phyloP scores from a whole-genome alignment of 2,329 filamentous ascomycete species.

The Phaeophleospora eucalypticola region DNA sequence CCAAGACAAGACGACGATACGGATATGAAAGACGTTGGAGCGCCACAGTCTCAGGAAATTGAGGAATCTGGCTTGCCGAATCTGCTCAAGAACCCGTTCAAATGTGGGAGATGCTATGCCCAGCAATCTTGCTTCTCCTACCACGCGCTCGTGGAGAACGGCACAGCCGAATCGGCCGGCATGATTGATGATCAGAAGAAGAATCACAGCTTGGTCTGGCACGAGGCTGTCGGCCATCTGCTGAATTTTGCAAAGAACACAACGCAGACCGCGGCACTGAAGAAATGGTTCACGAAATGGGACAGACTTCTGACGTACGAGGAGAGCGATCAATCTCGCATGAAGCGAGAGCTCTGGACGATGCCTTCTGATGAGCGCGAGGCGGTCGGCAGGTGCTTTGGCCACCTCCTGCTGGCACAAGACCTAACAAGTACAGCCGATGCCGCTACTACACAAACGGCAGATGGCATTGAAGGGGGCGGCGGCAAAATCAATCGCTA shows the following conservation, averaged over 20 bases:
- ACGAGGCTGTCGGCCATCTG: constrained; percentile 60
- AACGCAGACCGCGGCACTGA: constrained; percentile 56
- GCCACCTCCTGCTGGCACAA: constrained; percentile 72
- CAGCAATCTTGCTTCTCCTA: constrained; percentile 90
- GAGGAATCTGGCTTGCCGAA: constrained; percentile 66
- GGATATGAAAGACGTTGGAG: neutral
- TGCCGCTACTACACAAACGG: constrained; percentile 12
- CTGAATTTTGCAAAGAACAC: constrained; percentile 10
- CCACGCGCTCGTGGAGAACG: constrained; percentile 82
- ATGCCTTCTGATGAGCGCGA: constrained; percentile 89
- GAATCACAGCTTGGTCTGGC: constrained; percentile 51
- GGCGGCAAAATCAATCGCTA: constrained; percentile 86
- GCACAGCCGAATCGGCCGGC: constrained; percentile 74
- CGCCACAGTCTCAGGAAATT: constrained; percentile 19
- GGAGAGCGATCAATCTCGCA: constrained; percentile 83
- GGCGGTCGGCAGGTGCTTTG: constrained; percentile 82
- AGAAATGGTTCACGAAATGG: constrained; percentile 90
- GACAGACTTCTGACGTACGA: constrained; percentile 89
- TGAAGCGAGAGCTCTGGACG: constrained; percentile 89
- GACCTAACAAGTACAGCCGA: constrained; percentile 23
- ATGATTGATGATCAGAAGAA: constrained; percentile 61
- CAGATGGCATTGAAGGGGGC: constrained; percentile 29
- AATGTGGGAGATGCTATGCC: constrained; percentile 85
- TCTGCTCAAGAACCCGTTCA: constrained; percentile 77
- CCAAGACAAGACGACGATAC: neutral